Evolutionary conservation across 768 basidiomycete species (phyloP), one percentile per base, ranked within the genome.

Genomic region (Coprinopsis marcescibilis): DNA sequence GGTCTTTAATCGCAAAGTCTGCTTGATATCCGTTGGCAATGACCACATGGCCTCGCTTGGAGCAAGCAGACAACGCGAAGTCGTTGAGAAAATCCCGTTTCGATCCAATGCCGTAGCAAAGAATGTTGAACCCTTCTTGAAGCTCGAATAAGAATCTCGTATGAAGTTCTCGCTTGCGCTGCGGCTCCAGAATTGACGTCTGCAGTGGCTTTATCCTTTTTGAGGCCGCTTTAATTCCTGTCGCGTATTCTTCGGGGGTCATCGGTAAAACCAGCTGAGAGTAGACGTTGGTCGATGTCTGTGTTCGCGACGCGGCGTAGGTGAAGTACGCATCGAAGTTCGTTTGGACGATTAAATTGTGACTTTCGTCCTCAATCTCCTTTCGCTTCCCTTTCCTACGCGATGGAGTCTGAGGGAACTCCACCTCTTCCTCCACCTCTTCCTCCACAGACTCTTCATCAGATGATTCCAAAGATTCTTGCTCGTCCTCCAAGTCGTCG

Each of bases 51-150:
- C 91, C 90, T 0, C 59, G 62, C 44, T 69, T 76, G 5, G 76
- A 64, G 51, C 87, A 79, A 17, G 66, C 59, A 0, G 73, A 66
- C 3, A 60, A 67, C 1, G 85, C 90, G 46, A 96, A 89, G 17
- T 77, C 68, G 59, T 95, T 89, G 25, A 99, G 68, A 7, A 85
- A 54, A 14, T 59, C 61, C 46, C 89, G 74, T 61, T 99, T 99
- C 15, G 90, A 94, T 4, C 95, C 95, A 56, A 81, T 78, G 1
- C 95, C 95, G 57, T 91, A 90, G 62, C 90, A 83, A 15, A 94
- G 64, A 35, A 97, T 67, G 62, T 89, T 93, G 72, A 92, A 97
- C 1, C 91, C 93, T 59, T 83, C 77, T 2, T 71, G 67, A 20
- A 97, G 72, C 62, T 97, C 91, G 51, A 72, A 67, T 35, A 77